phyloP scores from a whole-genome alignment of 805 yeast species.

The Blastobotrys mokoenaii region DNA sequence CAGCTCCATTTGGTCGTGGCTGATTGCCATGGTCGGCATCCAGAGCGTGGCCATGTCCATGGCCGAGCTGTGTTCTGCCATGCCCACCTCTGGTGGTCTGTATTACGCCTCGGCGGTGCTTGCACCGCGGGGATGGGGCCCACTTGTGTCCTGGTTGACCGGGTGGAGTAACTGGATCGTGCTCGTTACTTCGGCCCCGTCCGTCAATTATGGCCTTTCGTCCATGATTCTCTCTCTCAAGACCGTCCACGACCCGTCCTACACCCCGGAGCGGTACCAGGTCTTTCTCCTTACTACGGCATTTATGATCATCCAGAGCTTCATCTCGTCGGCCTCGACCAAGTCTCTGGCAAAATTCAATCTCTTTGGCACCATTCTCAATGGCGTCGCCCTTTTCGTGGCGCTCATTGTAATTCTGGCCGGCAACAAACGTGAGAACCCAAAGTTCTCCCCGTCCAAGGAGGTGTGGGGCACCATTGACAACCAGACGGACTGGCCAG shows the following conservation, averaged over 20 bases:
- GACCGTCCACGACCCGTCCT: conserved; percentile 44
- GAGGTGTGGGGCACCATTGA: conserved; percentile 42
- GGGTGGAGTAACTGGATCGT: conserved; percentile 61
- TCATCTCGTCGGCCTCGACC: conserved; percentile 49
- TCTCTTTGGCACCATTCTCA: conserved; percentile 46
- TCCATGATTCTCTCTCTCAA: conserved; percentile 39
- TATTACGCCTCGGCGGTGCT: conserved; percentile 59
- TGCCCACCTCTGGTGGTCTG: conserved; percentile 62
- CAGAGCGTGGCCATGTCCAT: conserved; percentile 51
- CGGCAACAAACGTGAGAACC: conserved; percentile 5
- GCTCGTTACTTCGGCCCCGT: conserved; percentile 55
- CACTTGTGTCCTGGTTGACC: conserved; percentile 51
- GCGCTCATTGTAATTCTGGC: conserved; percentile 28
- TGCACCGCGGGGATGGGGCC: conserved; percentile 47
- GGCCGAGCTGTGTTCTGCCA: conserved; percentile 59
- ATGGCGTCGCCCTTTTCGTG: conserved; percentile 43
- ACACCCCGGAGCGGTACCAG: conserved; percentile 44
- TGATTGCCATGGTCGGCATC: conserved; percentile 47
- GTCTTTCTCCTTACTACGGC: conserved; percentile 62
- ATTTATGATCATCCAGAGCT: conserved; percentile 43
- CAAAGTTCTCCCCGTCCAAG: conserved; percentile 43
- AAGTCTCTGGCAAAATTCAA: conserved; percentile 50
- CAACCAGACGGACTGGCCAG: conserved; percentile 47
- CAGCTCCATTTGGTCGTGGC: conserved; percentile 69
- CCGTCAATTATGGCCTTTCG: conserved; percentile 64